Evolutionary conservation across 2,329 filamentous ascomycete species (phyloP), one percentile per base, ranked within the genome.

Genomic region (Epichloe sylvatica): DNA sequence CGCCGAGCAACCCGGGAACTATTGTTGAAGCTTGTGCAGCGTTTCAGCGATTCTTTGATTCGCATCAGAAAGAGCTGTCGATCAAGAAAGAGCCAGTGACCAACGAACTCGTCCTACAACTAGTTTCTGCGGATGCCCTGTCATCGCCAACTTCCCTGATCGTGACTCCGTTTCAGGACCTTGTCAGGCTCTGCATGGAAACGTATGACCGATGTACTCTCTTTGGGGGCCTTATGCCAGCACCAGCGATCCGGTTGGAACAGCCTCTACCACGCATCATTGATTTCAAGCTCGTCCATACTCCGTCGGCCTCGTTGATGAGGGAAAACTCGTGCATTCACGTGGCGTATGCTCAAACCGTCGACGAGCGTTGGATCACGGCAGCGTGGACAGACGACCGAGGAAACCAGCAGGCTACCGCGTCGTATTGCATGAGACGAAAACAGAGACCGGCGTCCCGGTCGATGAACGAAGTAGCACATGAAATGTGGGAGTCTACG

Each of bases 321-420:
- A 78, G 84, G 49, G 86, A 92, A 61, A 87, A 89, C 55, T 85
- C 81, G 0, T 84, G 84, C 59, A 78, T 94, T 33, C 87, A 94
- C 62, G 70, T 94, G 42, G 85, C 83, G 1, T 94, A 94, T 59
- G 78, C 84, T 2, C 75, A 81, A 49, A 90, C 85, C 59, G 71
- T 82, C 11, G 85, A 91, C 61, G 79, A 83, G 19, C 72, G 81
- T 8, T 94, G 88, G 88, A 69, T 92, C 37, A 83, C 82, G 12
- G 84, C 80, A 5, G 83, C 84, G 0, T 94, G 87, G 87, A 86
- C 83, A 1, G 86, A 94, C 60, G 86, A 81, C 56, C 77, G 77
- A 25, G 87, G 87, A 2, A 79, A 77, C 52, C 79, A 84, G 53
- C 84, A 90, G 62, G 79, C 81, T 55, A 85, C 77, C 15, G 77